Conservation (phyloP, 306 rosid species). For the Styphnolobium japonicum region DNA sequence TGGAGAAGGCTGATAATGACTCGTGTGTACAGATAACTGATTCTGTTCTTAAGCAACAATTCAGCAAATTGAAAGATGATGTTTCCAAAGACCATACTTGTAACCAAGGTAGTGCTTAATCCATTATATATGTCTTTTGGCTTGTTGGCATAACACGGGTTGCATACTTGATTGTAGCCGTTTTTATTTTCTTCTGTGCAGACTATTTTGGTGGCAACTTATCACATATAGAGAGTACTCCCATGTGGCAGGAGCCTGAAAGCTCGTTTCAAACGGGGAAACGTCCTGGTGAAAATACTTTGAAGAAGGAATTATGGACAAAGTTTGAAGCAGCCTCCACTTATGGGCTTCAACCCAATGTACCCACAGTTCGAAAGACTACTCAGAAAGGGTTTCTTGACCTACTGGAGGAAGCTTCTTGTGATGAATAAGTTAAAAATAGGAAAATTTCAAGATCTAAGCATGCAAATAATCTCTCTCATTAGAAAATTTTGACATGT, state of each 20-base stretch:
- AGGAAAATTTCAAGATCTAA: background rate
- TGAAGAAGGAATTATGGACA: constrained; percentile 88
- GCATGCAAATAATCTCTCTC: constrained; percentile 16
- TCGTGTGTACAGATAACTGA: background rate
- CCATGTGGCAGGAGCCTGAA: constrained; percentile 59
- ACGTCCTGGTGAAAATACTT: constrained; percentile 81
- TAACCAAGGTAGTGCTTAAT: constrained; percentile 47
- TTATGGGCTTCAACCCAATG: constrained; percentile 30
- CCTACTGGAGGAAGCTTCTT: constrained; percentile 78
- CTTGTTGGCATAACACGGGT: constrained; percentile 5
- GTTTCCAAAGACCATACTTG: constrained; percentile 29
- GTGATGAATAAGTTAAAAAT: constrained; percentile 37
- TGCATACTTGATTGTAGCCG: constrained; percentile 1
- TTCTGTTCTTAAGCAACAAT: constrained; percentile 17
- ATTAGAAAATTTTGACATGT: constrained; percentile 24
- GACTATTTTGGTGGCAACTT: constrained; percentile 41
- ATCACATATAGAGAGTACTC: constrained; percentile 49
- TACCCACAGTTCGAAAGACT: constrained; percentile 11
- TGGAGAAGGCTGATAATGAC: constrained; percentile 31
- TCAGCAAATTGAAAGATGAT: constrained; percentile 22
- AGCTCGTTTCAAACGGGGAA: constrained; percentile 53
- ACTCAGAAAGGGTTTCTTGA: constrained; percentile 73
- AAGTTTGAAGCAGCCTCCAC: constrained; percentile 82
- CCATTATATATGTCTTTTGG: background rate
- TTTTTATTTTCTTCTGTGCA: constrained; percentile 5